Evolutionary conservation across 208 protist genomes (phyloP), one percentile per base, ranked within the genome.

Genomic region (Lotmaria passim): DNA sequence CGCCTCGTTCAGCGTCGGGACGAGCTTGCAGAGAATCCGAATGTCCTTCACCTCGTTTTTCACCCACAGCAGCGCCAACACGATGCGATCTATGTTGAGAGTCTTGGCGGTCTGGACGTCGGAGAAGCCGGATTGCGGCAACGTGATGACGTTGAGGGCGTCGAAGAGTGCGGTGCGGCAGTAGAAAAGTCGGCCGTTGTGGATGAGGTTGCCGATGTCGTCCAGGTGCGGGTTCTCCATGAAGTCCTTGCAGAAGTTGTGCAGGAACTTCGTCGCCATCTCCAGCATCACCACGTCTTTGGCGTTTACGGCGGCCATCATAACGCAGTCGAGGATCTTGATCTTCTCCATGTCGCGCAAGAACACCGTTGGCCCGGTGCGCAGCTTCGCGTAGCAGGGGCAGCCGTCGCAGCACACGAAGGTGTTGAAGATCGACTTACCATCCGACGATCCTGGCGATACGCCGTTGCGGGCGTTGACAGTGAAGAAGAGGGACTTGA

Each of bases 321-420:
- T 79, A n/a, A 89, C 55, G 59, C 81, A 89, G 68, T 93, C 88
- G 48, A 93, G 80, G 33, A 93, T 78, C 60, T 93, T 93, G 56
- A 75, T 83, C 69, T 89, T 89, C 58, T 93, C 85, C 52, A 93
- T 77, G 58, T 87, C 82, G 51, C 76, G 72, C 59, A 91, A 78
- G 66, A 90, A 91, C n/a, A 91, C 44, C 14, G 88, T 89, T 55
- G 78, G 78, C 33, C 68, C 74, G n/a, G 64, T 76, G 59, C 76
- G 76, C 30, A 93, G 74, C 43, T 81, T 80, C 19, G 66, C 68
- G 65, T 79, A 88, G 52, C 88, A 93, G 7, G 82, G 78, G 55
- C 88, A 93, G 26, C 81, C 75, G 23, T 91, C 85, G 65, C 81
- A 87, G 74, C 88, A 93, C 34, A 89, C 85, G 68, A 83, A 91